Conservation (phyloP, 1,139 yeast species). For the Wickerhamiella infanticola region DNA sequence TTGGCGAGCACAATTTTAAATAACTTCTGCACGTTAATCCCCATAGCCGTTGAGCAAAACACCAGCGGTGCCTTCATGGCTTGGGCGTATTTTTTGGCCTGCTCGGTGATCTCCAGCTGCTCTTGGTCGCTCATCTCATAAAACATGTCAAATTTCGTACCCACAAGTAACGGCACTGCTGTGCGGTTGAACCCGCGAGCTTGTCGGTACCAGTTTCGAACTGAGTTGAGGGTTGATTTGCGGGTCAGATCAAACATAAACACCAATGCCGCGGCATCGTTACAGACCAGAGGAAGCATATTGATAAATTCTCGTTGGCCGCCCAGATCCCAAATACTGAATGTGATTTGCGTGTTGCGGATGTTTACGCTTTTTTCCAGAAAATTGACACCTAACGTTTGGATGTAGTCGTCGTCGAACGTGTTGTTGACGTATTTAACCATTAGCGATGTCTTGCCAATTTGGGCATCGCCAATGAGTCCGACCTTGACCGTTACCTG, state of each 20-base stretch:
- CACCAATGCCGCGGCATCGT: constrained; percentile 85
- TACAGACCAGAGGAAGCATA: constrained; percentile 87
- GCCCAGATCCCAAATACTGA: constrained; percentile 92
- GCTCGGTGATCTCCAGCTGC: constrained; percentile 72
- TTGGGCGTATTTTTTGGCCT: constrained; percentile 72
- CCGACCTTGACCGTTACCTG: constrained; percentile 79
- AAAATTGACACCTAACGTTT: constrained; percentile 87
- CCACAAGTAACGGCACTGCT: constrained; percentile 84
- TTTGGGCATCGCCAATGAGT: constrained; percentile 89
- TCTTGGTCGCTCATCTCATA: constrained; percentile 66
- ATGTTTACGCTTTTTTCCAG: constrained; percentile 84
- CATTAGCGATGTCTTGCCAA: constrained; percentile 96
- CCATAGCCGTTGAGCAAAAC: constrained; percentile 85
- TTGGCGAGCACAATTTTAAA: constrained; percentile 84
- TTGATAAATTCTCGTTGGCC: constrained; percentile 94
- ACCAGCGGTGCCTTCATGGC: constrained; percentile 87
- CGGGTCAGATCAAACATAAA: constrained; percentile 89
- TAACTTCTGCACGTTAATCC: constrained; percentile 86
- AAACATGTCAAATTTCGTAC: constrained; percentile 87
- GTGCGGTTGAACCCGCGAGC: constrained; percentile 80
- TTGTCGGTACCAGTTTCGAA: constrained; percentile 91
- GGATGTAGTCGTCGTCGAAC: constrained; percentile 84
- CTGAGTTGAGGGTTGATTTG: constrained; percentile 67
- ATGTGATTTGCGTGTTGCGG: constrained; percentile 77
- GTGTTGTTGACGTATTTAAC: constrained; percentile 92